Evolutionary conservation across 306 rosid genomes (phyloP).

Genomic region (Sicyos edulis): DNA sequence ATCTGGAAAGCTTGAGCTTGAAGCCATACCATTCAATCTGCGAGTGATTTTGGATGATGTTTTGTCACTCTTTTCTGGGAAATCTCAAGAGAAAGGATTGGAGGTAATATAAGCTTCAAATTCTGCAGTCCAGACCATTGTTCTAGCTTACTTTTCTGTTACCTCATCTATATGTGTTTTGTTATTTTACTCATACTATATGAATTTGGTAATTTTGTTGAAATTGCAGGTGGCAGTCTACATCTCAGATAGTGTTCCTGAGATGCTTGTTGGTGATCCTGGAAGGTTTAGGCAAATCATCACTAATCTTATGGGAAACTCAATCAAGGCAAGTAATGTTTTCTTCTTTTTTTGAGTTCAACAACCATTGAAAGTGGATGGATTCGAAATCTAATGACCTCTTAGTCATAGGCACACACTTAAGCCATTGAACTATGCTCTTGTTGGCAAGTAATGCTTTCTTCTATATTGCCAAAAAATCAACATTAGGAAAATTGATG

Average conservation of each 20-base stretch:
- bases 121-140: neutral
- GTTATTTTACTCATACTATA: slow-evolving; percentile 2
- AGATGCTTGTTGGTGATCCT: slow-evolving; percentile 72
- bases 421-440: too few relatives aligned
- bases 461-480: neutral
- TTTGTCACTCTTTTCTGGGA: slow-evolving; percentile 80
- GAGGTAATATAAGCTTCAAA: slow-evolving; percentile 57
- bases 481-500: neutral
- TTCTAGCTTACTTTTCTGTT: slow-evolving; percentile 8
- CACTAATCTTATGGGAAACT: slow-evolving; percentile 83
- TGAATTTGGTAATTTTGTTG: slow-evolving; percentile 30
- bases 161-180: slow-evolving; percentile 22
- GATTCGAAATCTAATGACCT: too few relatives aligned
- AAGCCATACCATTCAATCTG: slow-evolving; percentile 70
- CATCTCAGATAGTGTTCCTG: slow-evolving; percentile 77
- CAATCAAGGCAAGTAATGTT: slow-evolving; percentile 56
- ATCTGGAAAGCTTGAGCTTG: slow-evolving; percentile 93
- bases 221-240: slow-evolving; percentile 65
- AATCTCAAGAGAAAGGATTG: slow-evolving; percentile 88
- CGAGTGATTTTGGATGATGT: slow-evolving; percentile 80
- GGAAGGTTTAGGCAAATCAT: slow-evolving; percentile 86
- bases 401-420: too few relatives aligned
- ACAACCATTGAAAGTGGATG: too few relatives aligned
- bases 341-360: neutral
- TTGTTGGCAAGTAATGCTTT: slow-evolving; percentile 32